Evolutionary conservation across 331 rosid genomes (phyloP), one percentile per base, ranked within the genome.

Genomic region (Saraca asoca): DNA sequence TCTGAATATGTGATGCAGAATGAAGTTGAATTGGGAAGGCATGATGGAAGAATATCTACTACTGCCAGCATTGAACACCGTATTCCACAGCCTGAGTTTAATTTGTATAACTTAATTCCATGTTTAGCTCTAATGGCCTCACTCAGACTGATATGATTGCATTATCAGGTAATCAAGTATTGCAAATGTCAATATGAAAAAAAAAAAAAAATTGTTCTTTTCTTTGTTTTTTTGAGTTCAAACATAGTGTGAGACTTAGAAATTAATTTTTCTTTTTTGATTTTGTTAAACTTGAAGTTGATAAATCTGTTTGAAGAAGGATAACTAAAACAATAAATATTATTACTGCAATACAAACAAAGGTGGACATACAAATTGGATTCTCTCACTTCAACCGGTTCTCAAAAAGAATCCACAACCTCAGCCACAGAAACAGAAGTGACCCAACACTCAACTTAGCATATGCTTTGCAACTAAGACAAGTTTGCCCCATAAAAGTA

Each of bases 291-390:
- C n/a, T n/a, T n/a, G n/a, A n/a, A n/a, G n/a, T n/a, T n/a, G n/a
- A n/a, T n/a, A n/a, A n/a, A n/a, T n/a, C n/a, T n/a, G n/a, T n/a
- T n/a, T n/a, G n/a, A n/a, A 8, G 46, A 9, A 0, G 13, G 2
- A n/a, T 20, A 44, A 62, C 1, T 61, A 7, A 41, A 38, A 24
- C 29, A 13, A 69, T 55, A 48, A 16, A 2, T 65, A 11, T 44
- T 39, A n/a, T n/a, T n/a, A n/a, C n/a, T n/a, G n/a, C n/a, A n/a
- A n/a, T n/a, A n/a, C n/a, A n/a, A n/a, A n/a, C n/a, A n/a, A n/a
- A 90, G 98, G 84, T 41, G 99, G 80, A 9, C 97, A 90, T 66
- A 86, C 89, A 44, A n/a, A 70, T 94, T 12, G 99, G 99, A 38
- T 90, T 90, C 78, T 88, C 99, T 34, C 99, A 88, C 15, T 94